A percentile compares a stretch with the other conserved stretches of the same genome.
Conservation (phyloP, 164 flowering plant species). For the Saururus chinensis region DNA sequence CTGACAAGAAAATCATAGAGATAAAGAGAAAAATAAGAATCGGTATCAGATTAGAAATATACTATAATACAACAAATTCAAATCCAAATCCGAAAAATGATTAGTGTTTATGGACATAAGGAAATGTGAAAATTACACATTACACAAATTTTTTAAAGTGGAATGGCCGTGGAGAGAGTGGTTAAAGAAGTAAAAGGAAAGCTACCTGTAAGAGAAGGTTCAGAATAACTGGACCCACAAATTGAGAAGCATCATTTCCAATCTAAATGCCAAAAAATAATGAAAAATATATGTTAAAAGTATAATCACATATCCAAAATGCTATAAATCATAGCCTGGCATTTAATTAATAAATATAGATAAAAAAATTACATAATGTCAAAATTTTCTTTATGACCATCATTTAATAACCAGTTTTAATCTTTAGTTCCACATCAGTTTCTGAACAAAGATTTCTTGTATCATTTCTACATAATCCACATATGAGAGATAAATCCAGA, state of each 20-base stretch:
- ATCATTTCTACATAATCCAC: background rate
- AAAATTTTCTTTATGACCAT: background rate
- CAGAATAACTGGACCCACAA: slow-evolving; percentile 62
- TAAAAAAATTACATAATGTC: background rate
- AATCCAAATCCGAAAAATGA: too few species aligned
- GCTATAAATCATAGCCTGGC: background rate
- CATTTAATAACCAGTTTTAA: too few species aligned
- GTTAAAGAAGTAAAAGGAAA: slow-evolving; percentile 8
- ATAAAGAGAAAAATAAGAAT: too few species aligned
- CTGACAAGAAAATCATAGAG: too few species aligned
- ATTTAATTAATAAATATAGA: too few species aligned
- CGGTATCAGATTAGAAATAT: too few species aligned
- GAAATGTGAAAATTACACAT: too few species aligned
- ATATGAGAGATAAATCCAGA: background rate
- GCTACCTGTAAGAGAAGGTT: slow-evolving; percentile 51
- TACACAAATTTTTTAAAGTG: too few species aligned
- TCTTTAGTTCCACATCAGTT: too few species aligned
- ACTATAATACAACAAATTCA: too few species aligned
- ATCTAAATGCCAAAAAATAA: slow-evolving; percentile 20
- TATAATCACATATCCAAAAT: background rate
- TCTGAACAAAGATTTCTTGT: too few species aligned
- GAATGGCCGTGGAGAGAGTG: background rate
- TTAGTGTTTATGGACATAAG: too few species aligned
- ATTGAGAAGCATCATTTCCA: slow-evolving; percentile 71
- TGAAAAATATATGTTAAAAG: background rate